Percentiles rank a stretch among this genome's conserved stretches.
phyloP scores from a whole-genome alignment of 2,329 filamentous ascomycete genomes.

The Boeremia exigua region DNA sequence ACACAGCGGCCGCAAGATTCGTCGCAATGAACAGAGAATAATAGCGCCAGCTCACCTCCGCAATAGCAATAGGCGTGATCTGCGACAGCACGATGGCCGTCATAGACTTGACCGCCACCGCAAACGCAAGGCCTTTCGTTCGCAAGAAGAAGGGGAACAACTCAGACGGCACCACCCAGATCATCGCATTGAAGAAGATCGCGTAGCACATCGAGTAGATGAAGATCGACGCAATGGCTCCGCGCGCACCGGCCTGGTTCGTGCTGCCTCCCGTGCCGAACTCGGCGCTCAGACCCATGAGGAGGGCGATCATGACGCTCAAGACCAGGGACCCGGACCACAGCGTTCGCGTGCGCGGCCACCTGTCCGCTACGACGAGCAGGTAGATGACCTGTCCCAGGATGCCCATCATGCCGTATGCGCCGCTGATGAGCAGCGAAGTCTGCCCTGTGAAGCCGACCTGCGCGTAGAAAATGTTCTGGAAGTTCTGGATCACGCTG shows the following conservation, averaged over 20 bases:
- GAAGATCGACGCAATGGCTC: background rate
- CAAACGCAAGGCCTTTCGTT: background rate
- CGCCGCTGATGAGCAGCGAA: background rate
- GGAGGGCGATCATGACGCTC: background rate
- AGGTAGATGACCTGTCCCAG: background rate
- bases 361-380: background rate
- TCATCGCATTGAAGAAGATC: background rate
- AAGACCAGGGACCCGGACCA: background rate
- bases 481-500: conserved; percentile 6
- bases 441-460: background rate
- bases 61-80: background rate
- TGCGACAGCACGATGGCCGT: background rate
- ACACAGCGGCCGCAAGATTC: background rate
- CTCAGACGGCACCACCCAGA: background rate
- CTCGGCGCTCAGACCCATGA: background rate
- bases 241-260: background rate
- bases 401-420: conserved; percentile 1
- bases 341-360: background rate
- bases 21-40: background rate
- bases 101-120: background rate
- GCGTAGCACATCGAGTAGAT: background rate
- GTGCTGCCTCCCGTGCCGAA: background rate
- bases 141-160: background rate
- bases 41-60: background rate
- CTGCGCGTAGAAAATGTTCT: conserved; percentile 4